These are phyloP conservation scores for Thalassiosira mediterranea DNA, from an alignment of 352 stramenopile species.

Conservation along the genomic window DNA sequence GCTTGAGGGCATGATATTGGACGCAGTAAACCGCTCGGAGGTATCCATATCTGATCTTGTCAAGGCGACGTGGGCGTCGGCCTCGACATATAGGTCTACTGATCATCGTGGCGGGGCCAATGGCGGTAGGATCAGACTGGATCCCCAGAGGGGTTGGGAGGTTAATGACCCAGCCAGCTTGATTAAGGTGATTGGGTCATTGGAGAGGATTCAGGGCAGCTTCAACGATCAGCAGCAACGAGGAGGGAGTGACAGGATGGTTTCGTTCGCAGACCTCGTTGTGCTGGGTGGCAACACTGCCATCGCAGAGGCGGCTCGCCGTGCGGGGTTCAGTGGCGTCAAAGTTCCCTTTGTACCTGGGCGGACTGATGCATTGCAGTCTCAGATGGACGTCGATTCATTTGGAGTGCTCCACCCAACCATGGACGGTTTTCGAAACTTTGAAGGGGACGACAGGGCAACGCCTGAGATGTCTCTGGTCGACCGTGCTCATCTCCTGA, in stretches of 20 bases:
- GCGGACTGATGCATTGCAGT: slow-evolving; percentile 66
- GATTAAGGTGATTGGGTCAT: slow-evolving; percentile 45
- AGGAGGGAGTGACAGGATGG: slow-evolving; percentile 31
- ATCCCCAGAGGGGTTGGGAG: slow-evolving; percentile 69
- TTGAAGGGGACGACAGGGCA: slow-evolving; percentile 34
- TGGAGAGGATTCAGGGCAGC: slow-evolving; percentile 57
- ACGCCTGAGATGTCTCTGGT: slow-evolving; percentile 60
- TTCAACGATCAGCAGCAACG: slow-evolving; percentile 46
- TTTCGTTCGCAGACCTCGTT: slow-evolving; percentile 80
- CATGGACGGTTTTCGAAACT: slow-evolving; percentile 80
- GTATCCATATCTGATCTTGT: slow-evolving; percentile 61
- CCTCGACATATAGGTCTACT: slow-evolving; percentile 71
- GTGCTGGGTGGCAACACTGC: slow-evolving; percentile 71
- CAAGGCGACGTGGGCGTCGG: slow-evolving; percentile 72
- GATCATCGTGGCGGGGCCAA: slow-evolving; percentile 80
- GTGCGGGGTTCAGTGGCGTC: slow-evolving; percentile 50
- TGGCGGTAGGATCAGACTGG: slow-evolving; percentile 69
- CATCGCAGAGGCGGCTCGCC: slow-evolving; percentile 64
- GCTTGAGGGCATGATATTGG: slow-evolving; percentile 59
- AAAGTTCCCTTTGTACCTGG: slow-evolving; percentile 71
- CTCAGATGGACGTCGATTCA: slow-evolving; percentile 67
- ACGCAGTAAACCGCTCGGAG: slow-evolving; percentile 33
- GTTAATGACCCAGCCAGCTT: slow-evolving; percentile 76
- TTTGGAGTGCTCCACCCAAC: slow-evolving; percentile 62
- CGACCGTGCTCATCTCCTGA: slow-evolving; percentile 70